These are phyloP conservation scores for Sanghuangporus sanghuang DNA, from an alignment of 1,284 basidiomycete species.

Conservation along the genomic window DNA sequence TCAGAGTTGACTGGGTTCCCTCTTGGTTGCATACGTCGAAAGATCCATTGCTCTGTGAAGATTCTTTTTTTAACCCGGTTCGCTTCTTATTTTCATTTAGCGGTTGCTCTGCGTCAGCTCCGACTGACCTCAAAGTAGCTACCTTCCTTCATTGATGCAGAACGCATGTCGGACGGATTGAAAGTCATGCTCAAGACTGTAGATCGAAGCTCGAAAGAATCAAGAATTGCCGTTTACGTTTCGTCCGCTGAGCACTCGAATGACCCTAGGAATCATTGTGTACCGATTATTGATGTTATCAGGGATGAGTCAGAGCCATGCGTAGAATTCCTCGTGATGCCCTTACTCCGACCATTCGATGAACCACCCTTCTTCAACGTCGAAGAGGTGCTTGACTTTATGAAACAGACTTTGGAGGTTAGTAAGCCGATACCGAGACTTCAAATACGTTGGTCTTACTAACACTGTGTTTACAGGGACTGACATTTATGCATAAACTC, in stretches of 20 bases:
- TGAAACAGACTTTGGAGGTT: slow-evolving; percentile 7
- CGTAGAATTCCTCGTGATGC: slow-evolving; percentile 1
- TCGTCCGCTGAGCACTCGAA: slow-evolving; percentile 6
- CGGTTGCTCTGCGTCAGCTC: background rate
- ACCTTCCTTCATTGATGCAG: slow-evolving; percentile 25
- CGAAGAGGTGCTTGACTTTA: slow-evolving; percentile 9
- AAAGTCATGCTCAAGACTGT: slow-evolving; percentile 26
- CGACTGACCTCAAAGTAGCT: background rate
- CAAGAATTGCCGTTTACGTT: slow-evolving; percentile 21
- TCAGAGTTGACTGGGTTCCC: slow-evolving; percentile 18
- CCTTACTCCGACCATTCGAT: slow-evolving; percentile 1
- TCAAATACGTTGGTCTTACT: background rate
- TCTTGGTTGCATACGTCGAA: slow-evolving; percentile 20
- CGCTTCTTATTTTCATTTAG: background rate
- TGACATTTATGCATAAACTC: slow-evolving; percentile 1
- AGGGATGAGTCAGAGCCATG: background rate
- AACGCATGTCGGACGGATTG: slow-evolving; percentile 21
- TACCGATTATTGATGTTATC: background rate
- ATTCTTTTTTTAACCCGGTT: slow-evolving; percentile 1
- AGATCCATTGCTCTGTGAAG: slow-evolving; percentile 19
- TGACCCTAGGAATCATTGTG: background rate
- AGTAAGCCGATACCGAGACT: background rate
- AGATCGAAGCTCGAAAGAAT: slow-evolving; percentile 18
- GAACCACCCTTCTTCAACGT: slow-evolving; percentile 4
- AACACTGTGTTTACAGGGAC: background rate